phyloP scores from a whole-genome alignment of 768 basidiomycete genomes.

The Cantharellus cinnabarinus region DNA sequence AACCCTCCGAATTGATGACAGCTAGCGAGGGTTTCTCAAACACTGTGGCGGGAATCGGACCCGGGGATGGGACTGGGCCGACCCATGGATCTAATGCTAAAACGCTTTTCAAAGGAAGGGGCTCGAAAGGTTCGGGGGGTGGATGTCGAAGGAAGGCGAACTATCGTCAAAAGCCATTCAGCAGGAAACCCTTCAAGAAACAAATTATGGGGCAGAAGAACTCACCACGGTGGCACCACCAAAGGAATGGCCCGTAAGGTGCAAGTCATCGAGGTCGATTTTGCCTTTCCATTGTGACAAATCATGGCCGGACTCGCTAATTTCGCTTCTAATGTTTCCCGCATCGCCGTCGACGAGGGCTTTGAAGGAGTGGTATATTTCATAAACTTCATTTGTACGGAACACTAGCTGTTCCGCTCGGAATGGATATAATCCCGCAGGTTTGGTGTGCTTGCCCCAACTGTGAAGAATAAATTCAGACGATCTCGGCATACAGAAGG shows the following conservation, averaged over 20 bases:
- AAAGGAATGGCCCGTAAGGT: conserved; percentile 34
- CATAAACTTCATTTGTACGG: conserved; percentile 48
- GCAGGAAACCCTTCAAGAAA: neutral
- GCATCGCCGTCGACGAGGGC: conserved; percentile 21
- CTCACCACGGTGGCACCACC: conserved; percentile 33
- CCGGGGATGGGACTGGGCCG: conserved; percentile 47
- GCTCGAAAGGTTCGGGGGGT: conserved; percentile 21
- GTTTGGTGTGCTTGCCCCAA: conserved; percentile 13
- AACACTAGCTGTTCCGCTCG: conserved; percentile 51
- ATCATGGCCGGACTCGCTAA: conserved; percentile 16
- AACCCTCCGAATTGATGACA: conserved; percentile 56
- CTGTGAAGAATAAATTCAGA: neutral
- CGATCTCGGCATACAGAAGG: too few species aligned
- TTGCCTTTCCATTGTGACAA: conserved; percentile 12
- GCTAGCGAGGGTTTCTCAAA: conserved; percentile 22
- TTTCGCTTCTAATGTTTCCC: conserved; percentile 16
- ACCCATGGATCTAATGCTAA: conserved; percentile 72
- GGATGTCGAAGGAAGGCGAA: conserved; percentile 34
- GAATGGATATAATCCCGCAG: conserved; percentile 24
- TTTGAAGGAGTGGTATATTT: conserved; percentile 36
- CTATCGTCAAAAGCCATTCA: conserved; percentile 15
- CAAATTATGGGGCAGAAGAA: neutral
- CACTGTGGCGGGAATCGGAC: conserved; percentile 18
- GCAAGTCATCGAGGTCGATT: conserved; percentile 17
- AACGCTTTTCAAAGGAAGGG: conserved; percentile 35